Percentiles rank a stretch among this genome's conserved stretches.
These are phyloP conservation scores for Trametes sp. DNA, from an alignment of 1,284 basidiomycete species.

Conservation along the genomic window DNA sequence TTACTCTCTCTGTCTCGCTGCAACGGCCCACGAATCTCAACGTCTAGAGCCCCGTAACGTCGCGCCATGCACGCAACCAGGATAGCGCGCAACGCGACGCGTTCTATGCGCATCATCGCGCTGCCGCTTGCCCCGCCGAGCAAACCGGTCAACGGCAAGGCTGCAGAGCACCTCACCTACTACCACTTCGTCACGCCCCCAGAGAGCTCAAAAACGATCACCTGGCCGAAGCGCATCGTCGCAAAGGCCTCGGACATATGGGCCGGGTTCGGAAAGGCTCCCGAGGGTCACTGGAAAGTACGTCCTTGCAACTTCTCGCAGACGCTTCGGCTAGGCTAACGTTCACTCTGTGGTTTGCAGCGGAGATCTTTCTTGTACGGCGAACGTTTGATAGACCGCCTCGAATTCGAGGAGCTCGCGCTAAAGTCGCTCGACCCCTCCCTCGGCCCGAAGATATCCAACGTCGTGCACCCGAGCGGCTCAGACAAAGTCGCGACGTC, in stretches of 20 bases:
- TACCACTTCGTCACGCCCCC: slow-evolving; percentile 55
- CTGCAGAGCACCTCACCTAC: slow-evolving; percentile 47
- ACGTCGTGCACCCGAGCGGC: slow-evolving; percentile 29
- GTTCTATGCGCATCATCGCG: slow-evolving; percentile 55
- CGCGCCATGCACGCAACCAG: slow-evolving; percentile 19
- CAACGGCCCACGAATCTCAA: background rate
- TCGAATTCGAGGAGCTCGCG: slow-evolving; percentile 81
- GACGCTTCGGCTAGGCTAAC: too few relatives aligned
- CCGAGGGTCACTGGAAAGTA: slow-evolving; percentile 74
- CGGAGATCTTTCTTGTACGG: slow-evolving; percentile 65
- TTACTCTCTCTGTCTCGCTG: background rate
- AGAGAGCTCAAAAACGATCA: slow-evolving; percentile 29
- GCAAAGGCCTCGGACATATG: slow-evolving; percentile 62
- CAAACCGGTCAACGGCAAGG: slow-evolving; percentile 21
- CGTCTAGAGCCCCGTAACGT: background rate
- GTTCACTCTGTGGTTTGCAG: too few relatives aligned
- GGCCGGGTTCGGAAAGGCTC: slow-evolving; percentile 70
- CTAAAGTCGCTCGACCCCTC: slow-evolving; percentile 75
- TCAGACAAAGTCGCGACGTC: slow-evolving; percentile 19
- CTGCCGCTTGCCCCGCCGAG: slow-evolving; percentile 46
- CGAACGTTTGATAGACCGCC: slow-evolving; percentile 68
- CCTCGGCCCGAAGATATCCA: slow-evolving; percentile 55
- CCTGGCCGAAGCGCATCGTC: slow-evolving; percentile 50
- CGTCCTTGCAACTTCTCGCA: slow-evolving; percentile 19
- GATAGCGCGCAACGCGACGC: slow-evolving; percentile 34